Conservation (phyloP, 2,329 filamentous ascomycete species). For the Rutstroemia sp. region DNA sequence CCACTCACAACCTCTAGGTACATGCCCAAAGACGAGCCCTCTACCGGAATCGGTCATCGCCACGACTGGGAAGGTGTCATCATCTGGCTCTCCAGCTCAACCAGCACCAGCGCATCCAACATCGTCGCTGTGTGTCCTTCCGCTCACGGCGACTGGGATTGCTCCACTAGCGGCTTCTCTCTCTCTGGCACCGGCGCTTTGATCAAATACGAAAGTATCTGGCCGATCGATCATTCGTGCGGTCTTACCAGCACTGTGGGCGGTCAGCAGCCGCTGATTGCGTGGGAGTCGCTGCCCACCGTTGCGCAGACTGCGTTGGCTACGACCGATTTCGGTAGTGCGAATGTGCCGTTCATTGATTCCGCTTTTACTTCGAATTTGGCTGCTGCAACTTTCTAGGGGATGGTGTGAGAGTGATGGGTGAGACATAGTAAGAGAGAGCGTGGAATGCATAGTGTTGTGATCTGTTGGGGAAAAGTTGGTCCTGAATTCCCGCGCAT, state of each 20-base stretch:
- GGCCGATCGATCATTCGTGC: constrained; percentile 38
- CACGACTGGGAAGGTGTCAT: constrained; percentile 51
- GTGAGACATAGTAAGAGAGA: too few relatives aligned
- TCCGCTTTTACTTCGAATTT: constrained; percentile 34
- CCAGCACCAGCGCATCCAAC: constrained; percentile 28
- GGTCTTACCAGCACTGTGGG: constrained; percentile 32
- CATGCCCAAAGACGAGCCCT: constrained; percentile 39
- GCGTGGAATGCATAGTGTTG: too few relatives aligned
- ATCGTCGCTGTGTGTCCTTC: constrained; percentile 44
- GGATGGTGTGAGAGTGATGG: neutral
- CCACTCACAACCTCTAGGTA: constrained; percentile 33
- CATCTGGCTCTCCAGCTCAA: constrained; percentile 39
- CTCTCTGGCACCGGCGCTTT: constrained; percentile 37
- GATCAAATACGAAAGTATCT: constrained; percentile 42
- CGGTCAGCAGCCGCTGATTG: constrained; percentile 34
- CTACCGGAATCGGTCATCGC: constrained; percentile 38
- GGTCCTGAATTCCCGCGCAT: too few relatives aligned
- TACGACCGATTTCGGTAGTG: constrained; percentile 35
- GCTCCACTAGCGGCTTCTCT: constrained; percentile 33
- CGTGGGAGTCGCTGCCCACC: constrained; percentile 37
- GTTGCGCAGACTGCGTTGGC: constrained; percentile 31
- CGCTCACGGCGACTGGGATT: constrained; percentile 43
- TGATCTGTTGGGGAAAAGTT: too few relatives aligned
- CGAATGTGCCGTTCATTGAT: constrained; percentile 36
- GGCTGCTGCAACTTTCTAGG: constrained; percentile 9